Conservation (phyloP, 306 rosid species). For the Hippophae gyantsensis region DNA sequence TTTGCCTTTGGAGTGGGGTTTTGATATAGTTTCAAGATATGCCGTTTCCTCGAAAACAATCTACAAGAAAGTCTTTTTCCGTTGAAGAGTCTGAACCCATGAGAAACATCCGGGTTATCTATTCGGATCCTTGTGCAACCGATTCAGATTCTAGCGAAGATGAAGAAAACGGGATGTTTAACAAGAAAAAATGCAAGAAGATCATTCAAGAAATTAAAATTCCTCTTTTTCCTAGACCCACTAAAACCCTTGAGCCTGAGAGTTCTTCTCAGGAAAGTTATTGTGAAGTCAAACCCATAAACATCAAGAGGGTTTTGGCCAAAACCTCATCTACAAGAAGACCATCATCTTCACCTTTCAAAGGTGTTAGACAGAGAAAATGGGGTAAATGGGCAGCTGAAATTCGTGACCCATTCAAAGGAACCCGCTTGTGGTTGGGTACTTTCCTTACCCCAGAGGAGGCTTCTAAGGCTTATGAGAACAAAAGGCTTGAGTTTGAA, state of each 20-base stretch:
- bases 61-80: background rate
- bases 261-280: conserved; percentile 30
- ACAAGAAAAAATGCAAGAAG: conserved; percentile 16
- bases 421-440: conserved; percentile 62
- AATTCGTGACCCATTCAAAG: conserved; percentile 64
- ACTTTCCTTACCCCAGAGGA: conserved; percentile 70
- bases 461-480: conserved; percentile 58
- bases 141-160: conserved; percentile 69
- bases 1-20: conserved; percentile 26
- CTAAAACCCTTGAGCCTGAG: conserved; percentile 17
- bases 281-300: conserved; percentile 16
- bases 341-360: conserved; percentile 30
- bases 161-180: conserved; percentile 22
- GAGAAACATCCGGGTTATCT: conserved; percentile 52
- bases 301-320: conserved; percentile 2
- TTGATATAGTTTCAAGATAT: conserved; percentile 21
- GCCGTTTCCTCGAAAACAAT: conserved; percentile 27
- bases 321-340: conserved; percentile 11
- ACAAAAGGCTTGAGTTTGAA: conserved; percentile 41
- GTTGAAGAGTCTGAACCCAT: conserved; percentile 12
- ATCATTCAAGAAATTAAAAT: conserved; percentile 27
- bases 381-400: conserved; percentile 98
- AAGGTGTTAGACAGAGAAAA: conserved; percentile 72
- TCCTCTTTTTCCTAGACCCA: conserved; percentile 14
- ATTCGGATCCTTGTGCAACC: conserved; percentile 57